These are phyloP conservation scores for Paradendryphiella salina DNA, from an alignment of 2,329 filamentous ascomycete species.

Conservation along the genomic window DNA sequence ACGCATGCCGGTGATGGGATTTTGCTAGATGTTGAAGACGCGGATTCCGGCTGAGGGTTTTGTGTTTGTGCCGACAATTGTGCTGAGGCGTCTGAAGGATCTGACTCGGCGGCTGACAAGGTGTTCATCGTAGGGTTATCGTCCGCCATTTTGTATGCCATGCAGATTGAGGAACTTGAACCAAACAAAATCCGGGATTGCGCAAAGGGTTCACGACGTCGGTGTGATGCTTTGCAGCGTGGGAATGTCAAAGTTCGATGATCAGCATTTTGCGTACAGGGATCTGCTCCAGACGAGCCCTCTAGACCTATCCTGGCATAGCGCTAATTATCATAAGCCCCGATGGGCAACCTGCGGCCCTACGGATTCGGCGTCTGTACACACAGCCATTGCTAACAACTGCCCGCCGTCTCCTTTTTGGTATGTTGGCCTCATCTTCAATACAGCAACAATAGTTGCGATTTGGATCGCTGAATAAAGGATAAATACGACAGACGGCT, in stretches of 20 bases:
- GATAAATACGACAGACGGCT: too few relatives aligned
- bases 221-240: background rate
- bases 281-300: background rate
- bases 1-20: slow-evolving; percentile 22
- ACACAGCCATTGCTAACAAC: too few relatives aligned
- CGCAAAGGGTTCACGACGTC: background rate
- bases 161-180: background rate
- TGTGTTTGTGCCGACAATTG: background rate
- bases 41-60: background rate
- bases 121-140: background rate
- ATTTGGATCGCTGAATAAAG: too few relatives aligned
- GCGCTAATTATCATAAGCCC: too few relatives aligned
- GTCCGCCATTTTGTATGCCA: slow-evolving; percentile 1
- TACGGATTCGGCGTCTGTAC: too few relatives aligned
- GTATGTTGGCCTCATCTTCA: too few relatives aligned
- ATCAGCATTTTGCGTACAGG: slow-evolving; percentile 11
- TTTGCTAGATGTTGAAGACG: slow-evolving; percentile 20
- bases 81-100: background rate
- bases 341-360: too few relatives aligned
- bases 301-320: background rate
- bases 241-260: slow-evolving; percentile 6
- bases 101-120: background rate
- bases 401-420: too few relatives aligned
- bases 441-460: too few relatives aligned
- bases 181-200: background rate